Evolutionary conservation across 352 stramenopile genomes (phyloP).

Genomic region (Phytophthora pisi): DNA sequence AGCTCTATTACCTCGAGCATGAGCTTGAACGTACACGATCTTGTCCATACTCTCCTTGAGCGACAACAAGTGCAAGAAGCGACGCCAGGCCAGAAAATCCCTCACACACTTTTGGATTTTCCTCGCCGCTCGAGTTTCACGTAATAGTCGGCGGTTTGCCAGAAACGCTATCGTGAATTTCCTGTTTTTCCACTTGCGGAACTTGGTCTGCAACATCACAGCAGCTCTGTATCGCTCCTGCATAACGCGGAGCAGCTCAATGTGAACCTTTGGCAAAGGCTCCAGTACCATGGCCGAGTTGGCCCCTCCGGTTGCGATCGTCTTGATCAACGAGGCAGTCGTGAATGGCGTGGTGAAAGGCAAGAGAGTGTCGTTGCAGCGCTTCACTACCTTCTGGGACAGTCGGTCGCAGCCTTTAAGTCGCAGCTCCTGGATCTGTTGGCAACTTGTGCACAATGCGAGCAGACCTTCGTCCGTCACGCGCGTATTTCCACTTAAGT

Average conservation of each 20-base stretch:
- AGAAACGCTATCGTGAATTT: constrained; percentile 47
- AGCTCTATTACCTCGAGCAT: constrained; percentile 46
- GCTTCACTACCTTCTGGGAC: constrained; percentile 41
- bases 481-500: constrained; percentile 65
- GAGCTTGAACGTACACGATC: constrained; percentile 54
- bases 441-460: constrained; percentile 43
- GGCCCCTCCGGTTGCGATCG: constrained; percentile 44
- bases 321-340: constrained; percentile 43
- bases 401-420: constrained; percentile 73
- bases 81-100: constrained; percentile 54
- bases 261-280: constrained; percentile 39
- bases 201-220: constrained; percentile 44
- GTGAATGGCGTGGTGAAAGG: constrained; percentile 47
- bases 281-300: constrained; percentile 38
- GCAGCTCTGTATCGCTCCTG: constrained; percentile 45
- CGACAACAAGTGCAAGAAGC: constrained; percentile 48
- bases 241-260: constrained; percentile 41
- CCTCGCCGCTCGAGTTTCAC: constrained; percentile 46
- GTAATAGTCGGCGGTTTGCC: constrained; percentile 41
- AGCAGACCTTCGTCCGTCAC: constrained; percentile 61
- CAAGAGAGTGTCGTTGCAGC: constrained; percentile 38
- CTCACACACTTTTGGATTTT: constrained; percentile 60
- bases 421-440: constrained; percentile 56
- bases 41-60: constrained; percentile 43
- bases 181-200: constrained; percentile 54